Conservation (phyloP, 148 eudicot genomes). For the Amaranthus palmeri region DNA sequence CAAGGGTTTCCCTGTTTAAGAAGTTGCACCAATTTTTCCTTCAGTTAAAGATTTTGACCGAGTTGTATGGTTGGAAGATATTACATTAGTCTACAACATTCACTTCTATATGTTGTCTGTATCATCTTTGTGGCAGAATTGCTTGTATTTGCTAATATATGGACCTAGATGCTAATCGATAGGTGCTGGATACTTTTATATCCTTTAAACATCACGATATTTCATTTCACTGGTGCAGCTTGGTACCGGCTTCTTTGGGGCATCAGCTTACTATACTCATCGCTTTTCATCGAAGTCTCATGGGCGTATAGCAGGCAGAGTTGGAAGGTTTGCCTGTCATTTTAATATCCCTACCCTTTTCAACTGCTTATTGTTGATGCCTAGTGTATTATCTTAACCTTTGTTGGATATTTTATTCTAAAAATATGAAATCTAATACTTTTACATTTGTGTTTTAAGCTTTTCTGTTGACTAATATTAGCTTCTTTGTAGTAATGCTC, state of each 20-base stretch:
- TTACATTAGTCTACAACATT: neutral
- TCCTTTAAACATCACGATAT: neutral
- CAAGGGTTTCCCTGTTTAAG: too few species aligned
- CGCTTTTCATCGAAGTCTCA: conserved; percentile 85
- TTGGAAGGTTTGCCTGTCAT: conserved; percentile 63
- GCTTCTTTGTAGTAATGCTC: conserved; percentile 47
- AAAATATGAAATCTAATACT: neutral
- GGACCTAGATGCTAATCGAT: neutral
- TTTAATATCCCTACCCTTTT: neutral
- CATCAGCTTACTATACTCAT: conserved; percentile 75
- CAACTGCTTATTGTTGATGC: neutral
- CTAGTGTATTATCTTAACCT: neutral
- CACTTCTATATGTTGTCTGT: neutral
- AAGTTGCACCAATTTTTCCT: neutral
- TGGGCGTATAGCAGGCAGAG: conserved; percentile 76
- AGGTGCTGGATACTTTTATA: neutral
- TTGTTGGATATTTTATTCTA: neutral
- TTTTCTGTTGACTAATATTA: conserved; percentile 16
- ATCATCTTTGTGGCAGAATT: neutral
- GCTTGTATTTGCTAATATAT: neutral
- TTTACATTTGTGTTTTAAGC: neutral
- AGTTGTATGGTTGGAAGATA: neutral
- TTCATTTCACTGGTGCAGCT: conserved; percentile 42
- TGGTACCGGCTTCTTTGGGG: conserved; percentile 75
- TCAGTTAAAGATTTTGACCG: neutral